Base-by-base conservation (phyloP, 1,284 basidiomycete genomes). In the Malassezia restricta region DNA sequence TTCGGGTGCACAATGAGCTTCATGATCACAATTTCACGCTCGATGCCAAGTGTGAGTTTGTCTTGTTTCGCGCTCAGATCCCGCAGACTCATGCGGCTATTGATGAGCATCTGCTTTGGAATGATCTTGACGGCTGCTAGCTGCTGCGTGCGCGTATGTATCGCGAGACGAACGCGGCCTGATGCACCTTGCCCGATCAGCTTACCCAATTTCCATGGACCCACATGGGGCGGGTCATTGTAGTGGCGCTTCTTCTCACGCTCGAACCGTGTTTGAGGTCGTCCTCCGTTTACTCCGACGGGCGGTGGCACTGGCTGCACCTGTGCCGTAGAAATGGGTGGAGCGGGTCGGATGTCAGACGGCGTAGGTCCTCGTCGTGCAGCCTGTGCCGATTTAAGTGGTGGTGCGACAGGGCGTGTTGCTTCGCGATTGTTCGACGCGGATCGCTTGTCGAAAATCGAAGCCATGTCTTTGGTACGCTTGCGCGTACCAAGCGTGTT, bases 21-120 rank as follows among this genome's bases (percentile, higher is more conserved):
- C 92, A 99, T 96, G 74, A 98, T 87, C 64, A 96, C 89, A 57
- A 98, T 96, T 76, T 99, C 94, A 59, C 91, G 82, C 75, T 96
- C 90, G 61, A 96, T 84, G 41, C 84, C 83, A 42, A 87, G 80
- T 56, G 86, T 79, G 63, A 88, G 83, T 76, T 91, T 92, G 66
- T 94, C 88, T 56, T 81, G 62, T 82, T 76, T 76, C 49, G 72
- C 83, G 24, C 78, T 80, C 11, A 84, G 80, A 59, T 83, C 80
- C 57, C 80, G 79, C 62, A 87, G 77, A 49, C 84, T 85, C 73
- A 83, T 79, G 20, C 82, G 78, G 46, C 85, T 85, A 49, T 78
- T 78, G 45, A 87, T 75, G 57, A 84, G 76, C 57, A 87, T 80
- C 45, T 81, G 81, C 75, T 92, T 92, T 33, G 89, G 86, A 30